Base-by-base conservation (phyloP, 345 rosid species). In the Eutrema yunnanense region DNA sequence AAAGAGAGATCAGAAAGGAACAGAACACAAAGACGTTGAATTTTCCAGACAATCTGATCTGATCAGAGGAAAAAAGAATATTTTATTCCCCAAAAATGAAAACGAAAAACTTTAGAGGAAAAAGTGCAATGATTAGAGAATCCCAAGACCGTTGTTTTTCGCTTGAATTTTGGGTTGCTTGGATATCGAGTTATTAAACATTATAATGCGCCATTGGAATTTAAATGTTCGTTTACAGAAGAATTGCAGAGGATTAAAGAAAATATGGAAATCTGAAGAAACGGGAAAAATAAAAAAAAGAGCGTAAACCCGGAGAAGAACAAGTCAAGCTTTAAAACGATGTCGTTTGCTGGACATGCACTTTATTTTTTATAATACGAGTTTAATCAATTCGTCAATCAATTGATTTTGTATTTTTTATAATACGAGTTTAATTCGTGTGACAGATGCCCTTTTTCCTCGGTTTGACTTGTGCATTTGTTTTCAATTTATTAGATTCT, bases 1-100 rank as follows among this genome's bases (percentile, higher is more conserved):
- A 61, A 41, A 46, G 55, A 49, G 36, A 42, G 65, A 70, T 71
- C 67, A 64, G 52, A 75, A 74, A 14, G 19, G 52, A 67, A 67
- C 62, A 53, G 72, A 42, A 53, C 62, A 53, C 12, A 30, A 67
- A 82, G 80, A 83, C 92, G 87, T 90, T 73, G 76, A 78, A 68
- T 53, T 62, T 53, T 73, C 55, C 77, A 54, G 62, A 53, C 52
- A 60, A 54, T 6, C 2, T 61, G 52, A 52, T 51, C 22, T 0
- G 22, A 19, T 19, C 16, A 41, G 40, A 52, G 10, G 34, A 29
- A 50, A 59, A 58, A 29, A 44, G 9, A 41, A 27, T n/a, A 14
- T 19, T 32, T 50, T 27, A n/a, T 38, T 36, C 6, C 44, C 42
- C 14, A 63, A 46, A 50, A 65, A 16, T 8, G 7, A 14, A n/a